Percentiles rank a stretch among this genome's conserved stretches.
phyloP scores from a whole-genome alignment of 164 flowering plant genomes.

The Vitis amurensis region DNA sequence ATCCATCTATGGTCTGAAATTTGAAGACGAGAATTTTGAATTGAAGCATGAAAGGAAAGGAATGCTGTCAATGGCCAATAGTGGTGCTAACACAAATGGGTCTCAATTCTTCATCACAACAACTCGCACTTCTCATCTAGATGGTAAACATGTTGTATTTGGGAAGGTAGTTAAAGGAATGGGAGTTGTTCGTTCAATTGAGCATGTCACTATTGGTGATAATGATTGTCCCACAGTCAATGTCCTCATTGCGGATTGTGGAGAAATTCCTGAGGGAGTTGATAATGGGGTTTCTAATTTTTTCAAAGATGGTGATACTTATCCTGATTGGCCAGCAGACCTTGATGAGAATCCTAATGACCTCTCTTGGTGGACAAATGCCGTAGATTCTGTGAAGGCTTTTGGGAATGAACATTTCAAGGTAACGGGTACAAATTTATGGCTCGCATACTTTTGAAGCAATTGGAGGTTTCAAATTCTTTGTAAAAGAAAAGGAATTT shows the following conservation, averaged over 20 bases:
- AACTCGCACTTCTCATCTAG: conserved; percentile 75
- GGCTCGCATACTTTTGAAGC: too few relatives aligned
- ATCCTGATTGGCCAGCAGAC: conserved; percentile 94
- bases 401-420: conserved; percentile 84
- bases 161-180: conserved; percentile 90
- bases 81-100: conserved; percentile 87
- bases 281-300: conserved; percentile 81
- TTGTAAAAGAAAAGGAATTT: too few relatives aligned
- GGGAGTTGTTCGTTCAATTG: conserved; percentile 87
- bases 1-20: conserved; percentile 72
- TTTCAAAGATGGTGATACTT: conserved; percentile 86
- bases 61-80: conserved; percentile 89
- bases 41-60: conserved; percentile 82
- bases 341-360: conserved; percentile 64
- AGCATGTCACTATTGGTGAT: conserved; percentile 58
- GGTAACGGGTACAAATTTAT: conserved; percentile 34
- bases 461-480: too few relatives aligned
- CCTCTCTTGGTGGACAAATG: conserved; percentile 79
- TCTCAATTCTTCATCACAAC: conserved; percentile 93
- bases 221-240: conserved; percentile 54
- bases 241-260: conserved; percentile 77
- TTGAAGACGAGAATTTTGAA: conserved; percentile 85
- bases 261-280: conserved; percentile 82
- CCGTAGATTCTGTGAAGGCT: conserved; percentile 68
- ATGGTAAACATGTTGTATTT: conserved; percentile 94